Evolutionary conservation across 78 protist genomes (phyloP).

Genomic region (Blattamonas nauphoetae): DNA sequence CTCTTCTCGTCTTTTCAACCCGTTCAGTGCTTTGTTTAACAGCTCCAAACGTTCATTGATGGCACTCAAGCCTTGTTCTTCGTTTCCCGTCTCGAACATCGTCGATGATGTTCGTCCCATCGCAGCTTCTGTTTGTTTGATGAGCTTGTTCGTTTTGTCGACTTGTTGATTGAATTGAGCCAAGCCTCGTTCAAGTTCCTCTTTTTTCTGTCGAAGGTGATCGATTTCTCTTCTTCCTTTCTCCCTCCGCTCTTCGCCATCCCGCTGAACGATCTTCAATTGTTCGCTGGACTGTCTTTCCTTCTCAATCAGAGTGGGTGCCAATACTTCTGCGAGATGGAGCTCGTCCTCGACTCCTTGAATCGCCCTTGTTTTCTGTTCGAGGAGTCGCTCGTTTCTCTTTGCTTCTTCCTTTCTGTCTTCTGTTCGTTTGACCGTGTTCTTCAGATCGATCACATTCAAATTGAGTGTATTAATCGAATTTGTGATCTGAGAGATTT

Average conservation of each 20-base stretch:
- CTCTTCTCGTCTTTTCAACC: slow-evolving; percentile 16
- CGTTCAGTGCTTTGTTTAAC: no score
- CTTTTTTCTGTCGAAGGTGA: neutral
- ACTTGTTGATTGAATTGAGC: neutral
- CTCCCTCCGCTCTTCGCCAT: no score
- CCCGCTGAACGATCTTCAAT: no score
- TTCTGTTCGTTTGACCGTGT: slow-evolving; percentile 8
- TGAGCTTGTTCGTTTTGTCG: no score
- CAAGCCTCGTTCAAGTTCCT: neutral
- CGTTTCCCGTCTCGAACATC: no score
- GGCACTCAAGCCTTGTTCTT: neutral
- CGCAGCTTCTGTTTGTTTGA: no score
- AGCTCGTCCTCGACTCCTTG: neutral
- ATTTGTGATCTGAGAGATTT: slow-evolving; percentile 1
- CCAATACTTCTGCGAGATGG: no score
- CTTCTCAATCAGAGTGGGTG: no score
- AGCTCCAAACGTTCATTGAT: neutral
- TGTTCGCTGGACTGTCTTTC: no score
- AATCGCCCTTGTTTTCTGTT: neutral
- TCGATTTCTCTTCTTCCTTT: no score
- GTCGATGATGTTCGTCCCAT: no score
- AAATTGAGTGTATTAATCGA: slow-evolving; percentile 6
- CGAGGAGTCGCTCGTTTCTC: neutral
- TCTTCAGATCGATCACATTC: neutral
- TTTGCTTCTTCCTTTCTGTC: neutral